Evolutionary conservation across 1,139 yeast species (phyloP), one percentile per base, ranked within the genome.

Genomic region (Blastobotrys serpentis): DNA sequence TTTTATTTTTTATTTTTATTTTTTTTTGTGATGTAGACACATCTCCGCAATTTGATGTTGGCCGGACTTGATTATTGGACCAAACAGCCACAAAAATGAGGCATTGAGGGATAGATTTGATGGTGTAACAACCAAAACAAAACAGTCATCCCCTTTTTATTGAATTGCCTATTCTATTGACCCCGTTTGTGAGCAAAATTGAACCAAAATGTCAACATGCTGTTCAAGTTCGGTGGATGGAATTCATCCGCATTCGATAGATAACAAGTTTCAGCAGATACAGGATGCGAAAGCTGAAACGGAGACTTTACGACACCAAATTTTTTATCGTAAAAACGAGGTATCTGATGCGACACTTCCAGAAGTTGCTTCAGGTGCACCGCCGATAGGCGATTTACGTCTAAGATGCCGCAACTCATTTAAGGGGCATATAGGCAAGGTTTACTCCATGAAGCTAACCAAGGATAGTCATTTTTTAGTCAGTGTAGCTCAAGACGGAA

Each of bases 401-500:
- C 51, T 51, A 34, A 49, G 48, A 23, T 42, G 48, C 22, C 44
- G 42, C 30, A 50, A 47, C 34, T 65, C 78, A 0, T 70, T 86
- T 44, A 75, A 71, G 52, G 96, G 96, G 0, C 97, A 89, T 64
- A 79, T 77, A 55, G 84, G 82, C 59, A 87, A 89, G 62, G 77
- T 89, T 18, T 76, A 82, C 14, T 81, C 81, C 53, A 71, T 86
- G 55, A 74, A 79, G 47, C 86, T 96, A 92, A 76, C 82, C 45
- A 63, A 71, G 0, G 84, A 85, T 59, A 78, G 86, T 13, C 66
- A 70, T 37, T 74, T 72, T 38, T 63, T 90, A 2, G 68, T 88
- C 8, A 80, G 89, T 40, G 88, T 89, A 0, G 82, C 94, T 29
- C 96, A 87, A 63, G 97, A 90, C 66, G 96, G 96, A 1, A 85